Evolutionary conservation across 805 yeast species (phyloP).

Genomic region (Hanseniaspora hatyaiensis): DNA sequence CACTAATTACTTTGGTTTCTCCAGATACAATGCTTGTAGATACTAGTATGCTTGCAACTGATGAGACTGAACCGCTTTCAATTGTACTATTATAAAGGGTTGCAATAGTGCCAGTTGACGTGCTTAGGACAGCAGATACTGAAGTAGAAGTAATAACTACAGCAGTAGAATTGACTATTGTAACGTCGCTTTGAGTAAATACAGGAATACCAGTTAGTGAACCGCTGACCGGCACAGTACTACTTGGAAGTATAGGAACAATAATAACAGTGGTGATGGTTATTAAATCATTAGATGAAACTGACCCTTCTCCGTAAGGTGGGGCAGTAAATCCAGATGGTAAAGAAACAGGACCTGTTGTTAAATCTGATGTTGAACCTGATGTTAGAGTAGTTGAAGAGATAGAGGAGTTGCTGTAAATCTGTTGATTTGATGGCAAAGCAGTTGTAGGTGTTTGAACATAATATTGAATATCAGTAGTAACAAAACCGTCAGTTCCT

Average conservation of each 20-base stretch:
- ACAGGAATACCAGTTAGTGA: neutral
- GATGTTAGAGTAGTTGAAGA: neutral
- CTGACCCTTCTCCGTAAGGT: neutral
- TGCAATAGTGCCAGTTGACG: neutral
- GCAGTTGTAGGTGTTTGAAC: slow-evolving; percentile 18
- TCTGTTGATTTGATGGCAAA: neutral
- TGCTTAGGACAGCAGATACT: neutral
- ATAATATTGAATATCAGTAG: slow-evolving; percentile 16
- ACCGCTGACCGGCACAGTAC: neutral
- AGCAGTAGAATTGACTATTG: neutral
- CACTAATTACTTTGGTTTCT: neutral
- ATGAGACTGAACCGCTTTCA: neutral
- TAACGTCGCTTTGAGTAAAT: neutral
- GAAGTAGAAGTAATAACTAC: neutral
- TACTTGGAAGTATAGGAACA: neutral
- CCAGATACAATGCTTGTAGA: neutral
- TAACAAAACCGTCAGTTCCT: slow-evolving; percentile 18
- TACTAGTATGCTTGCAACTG: neutral
- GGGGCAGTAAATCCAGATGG: slow-evolving; percentile 1
- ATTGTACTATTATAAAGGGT: neutral
- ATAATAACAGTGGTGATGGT: neutral
- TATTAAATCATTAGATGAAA: neutral
- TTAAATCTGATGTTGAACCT: neutral
- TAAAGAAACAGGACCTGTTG: slow-evolving; percentile 1
- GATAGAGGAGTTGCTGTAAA: neutral